A percentile compares a stretch with the other conserved stretches of the same genome.
These are phyloP conservation scores for Fusarium xylarioides DNA, from an alignment of 2,329 filamentous ascomycete genomes.

Conservation along the genomic window DNA sequence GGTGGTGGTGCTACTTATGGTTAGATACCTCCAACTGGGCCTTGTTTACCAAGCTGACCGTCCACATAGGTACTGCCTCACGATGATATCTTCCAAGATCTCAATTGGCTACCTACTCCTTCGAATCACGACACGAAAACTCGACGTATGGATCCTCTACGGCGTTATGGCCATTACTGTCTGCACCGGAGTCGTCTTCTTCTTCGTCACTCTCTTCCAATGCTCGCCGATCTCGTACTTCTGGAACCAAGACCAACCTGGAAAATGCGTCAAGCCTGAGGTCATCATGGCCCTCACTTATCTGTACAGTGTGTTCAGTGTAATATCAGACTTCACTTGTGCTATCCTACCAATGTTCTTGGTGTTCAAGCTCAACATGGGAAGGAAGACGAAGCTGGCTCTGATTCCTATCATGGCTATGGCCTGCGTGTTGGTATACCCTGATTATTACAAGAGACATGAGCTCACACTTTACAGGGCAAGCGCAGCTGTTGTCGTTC, in stretches of 20 bases:
- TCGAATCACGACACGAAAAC: constrained; percentile 49
- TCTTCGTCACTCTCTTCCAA: constrained; percentile 54
- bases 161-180: constrained; percentile 48
- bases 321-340: constrained; percentile 61
- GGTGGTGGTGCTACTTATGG: constrained; percentile 52
- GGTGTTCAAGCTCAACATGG: constrained; percentile 65
- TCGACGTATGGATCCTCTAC: constrained; percentile 50
- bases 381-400: constrained; percentile 58
- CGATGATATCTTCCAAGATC: constrained; percentile 52
- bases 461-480: constrained; percentile 46
- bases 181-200: constrained; percentile 51
- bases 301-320: constrained; percentile 59
- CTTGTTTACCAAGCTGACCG: neutral
- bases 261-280: constrained; percentile 51
- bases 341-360: constrained; percentile 63
- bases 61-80: constrained; percentile 43
- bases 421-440: constrained; percentile 58
- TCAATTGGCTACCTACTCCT: constrained; percentile 56
- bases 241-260: constrained; percentile 49
- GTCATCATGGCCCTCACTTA: constrained; percentile 63
- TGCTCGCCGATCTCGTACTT: constrained; percentile 53
- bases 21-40: neutral
- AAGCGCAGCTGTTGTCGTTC: constrained; percentile 55
- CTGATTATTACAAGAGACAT: neutral
- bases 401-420: constrained; percentile 63